Percentiles rank a stretch among this genome's conserved stretches.
phyloP scores from a whole-genome alignment of 306 rosid genomes.

The Hippophae rhamnoides region DNA sequence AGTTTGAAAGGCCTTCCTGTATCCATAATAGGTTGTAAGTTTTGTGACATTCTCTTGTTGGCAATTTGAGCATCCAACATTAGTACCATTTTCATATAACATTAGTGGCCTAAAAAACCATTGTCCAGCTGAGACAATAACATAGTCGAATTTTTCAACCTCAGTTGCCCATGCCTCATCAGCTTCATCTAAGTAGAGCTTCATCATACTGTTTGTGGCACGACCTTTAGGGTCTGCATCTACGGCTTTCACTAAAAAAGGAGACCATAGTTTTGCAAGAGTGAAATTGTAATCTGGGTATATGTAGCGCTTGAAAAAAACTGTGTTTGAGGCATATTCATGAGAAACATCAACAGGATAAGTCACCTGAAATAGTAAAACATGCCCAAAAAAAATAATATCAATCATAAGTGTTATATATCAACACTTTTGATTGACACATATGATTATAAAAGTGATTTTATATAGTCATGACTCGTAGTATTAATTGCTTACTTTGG shows the following conservation, averaged over 20 bases:
- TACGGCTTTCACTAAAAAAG: conserved; percentile 45
- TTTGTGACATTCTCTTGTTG: conserved; percentile 29
- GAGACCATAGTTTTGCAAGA: conserved; percentile 65
- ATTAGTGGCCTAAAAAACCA: conserved; percentile 75
- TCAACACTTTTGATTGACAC: no score
- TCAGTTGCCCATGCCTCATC: conserved; percentile 48
- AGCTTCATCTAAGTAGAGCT: conserved; percentile 52
- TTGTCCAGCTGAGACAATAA: conserved; percentile 75
- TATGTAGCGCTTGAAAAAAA: conserved; percentile 42
- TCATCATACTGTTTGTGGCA: conserved; percentile 40
- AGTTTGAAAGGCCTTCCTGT: conserved; percentile 57
- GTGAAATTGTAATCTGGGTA: conserved; percentile 61
- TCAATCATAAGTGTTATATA: no score
- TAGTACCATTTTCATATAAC: conserved; percentile 37
- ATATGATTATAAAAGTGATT: no score
- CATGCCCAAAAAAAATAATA: no score
- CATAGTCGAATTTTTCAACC: conserved; percentile 52
- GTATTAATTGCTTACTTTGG: conserved; percentile 20
- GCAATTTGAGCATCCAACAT: conserved; percentile 60
- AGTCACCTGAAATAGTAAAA: conserved; percentile 36
- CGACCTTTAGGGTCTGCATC: conserved; percentile 41
- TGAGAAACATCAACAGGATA: conserved; percentile 51
- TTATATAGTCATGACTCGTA: no score
- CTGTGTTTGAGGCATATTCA: conserved; percentile 20
- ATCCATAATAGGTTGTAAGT: conserved; percentile 32